Evolutionary conservation across 768 basidiomycete species (phyloP).

Genomic region (Tubosaeta sp.): DNA sequence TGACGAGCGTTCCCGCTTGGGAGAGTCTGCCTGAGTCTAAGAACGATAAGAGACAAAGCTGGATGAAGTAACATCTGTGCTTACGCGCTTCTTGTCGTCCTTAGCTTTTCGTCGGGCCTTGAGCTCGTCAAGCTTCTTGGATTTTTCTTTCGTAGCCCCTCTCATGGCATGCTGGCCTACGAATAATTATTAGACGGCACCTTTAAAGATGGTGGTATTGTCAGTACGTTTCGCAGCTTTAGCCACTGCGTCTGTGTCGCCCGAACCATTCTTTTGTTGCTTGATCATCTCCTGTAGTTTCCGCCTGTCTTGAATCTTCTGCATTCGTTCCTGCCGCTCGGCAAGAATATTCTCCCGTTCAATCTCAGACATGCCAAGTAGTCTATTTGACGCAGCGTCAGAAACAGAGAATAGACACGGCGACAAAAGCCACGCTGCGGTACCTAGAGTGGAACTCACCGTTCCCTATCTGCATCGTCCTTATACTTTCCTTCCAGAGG

Average conservation of each 20-base stretch:
- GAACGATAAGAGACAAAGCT: slow-evolving; percentile 9
- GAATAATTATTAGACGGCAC: slow-evolving; percentile 5
- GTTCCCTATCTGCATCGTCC: slow-evolving; percentile 76
- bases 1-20: slow-evolving; percentile 67
- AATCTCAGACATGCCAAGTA: slow-evolving; percentile 78
- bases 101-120: slow-evolving; percentile 86
- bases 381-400: slow-evolving; percentile 39
- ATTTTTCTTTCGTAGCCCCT: slow-evolving; percentile 78
- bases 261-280: slow-evolving; percentile 50
- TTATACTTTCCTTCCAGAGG: slow-evolving; percentile 90
- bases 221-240: slow-evolving; percentile 74
- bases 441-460: slow-evolving; percentile 50
- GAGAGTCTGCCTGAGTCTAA: slow-evolving; percentile 50
- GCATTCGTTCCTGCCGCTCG: slow-evolving; percentile 74
- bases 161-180: slow-evolving; percentile 70
- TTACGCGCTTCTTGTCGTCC: slow-evolving; percentile 80
- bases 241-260: slow-evolving; percentile 55
- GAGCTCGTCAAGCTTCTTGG: slow-evolving; percentile 74
- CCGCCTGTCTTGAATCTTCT: slow-evolving; percentile 65
- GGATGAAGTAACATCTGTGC: slow-evolving; percentile 17
- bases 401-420: slow-evolving; percentile 3
- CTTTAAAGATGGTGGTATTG: not conserved
- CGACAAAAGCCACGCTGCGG: slow-evolving; percentile 27
- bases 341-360: slow-evolving; percentile 87
- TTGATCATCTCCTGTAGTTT: slow-evolving; percentile 72